Conservation (phyloP, 2,329 filamentous ascomycete species). For the Aspergillus pseudoglaucus region DNA sequence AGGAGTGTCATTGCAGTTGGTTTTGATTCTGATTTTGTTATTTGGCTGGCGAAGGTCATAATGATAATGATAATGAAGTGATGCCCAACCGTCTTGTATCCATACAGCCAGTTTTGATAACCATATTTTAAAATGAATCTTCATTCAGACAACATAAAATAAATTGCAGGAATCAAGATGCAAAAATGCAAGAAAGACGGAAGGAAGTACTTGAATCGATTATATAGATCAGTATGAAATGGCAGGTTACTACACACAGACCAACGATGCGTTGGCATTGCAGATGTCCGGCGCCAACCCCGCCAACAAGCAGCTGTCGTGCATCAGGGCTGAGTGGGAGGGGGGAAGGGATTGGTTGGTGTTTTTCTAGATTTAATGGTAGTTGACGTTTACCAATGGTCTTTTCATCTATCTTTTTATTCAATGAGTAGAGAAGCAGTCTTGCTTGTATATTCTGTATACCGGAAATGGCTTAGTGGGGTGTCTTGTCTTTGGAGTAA, state of each 20-base stretch:
- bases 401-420: too few relatives aligned
- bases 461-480: too few relatives aligned
- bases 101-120: neutral
- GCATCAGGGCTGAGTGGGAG: neutral
- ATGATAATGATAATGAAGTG: too few relatives aligned
- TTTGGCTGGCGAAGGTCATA: too few relatives aligned
- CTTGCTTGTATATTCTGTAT: too few relatives aligned
- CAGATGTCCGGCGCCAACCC: conserved; percentile 9
- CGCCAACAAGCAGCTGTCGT: neutral
- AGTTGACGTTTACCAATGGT: neutral
- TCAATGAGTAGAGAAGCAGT: too few relatives aligned
- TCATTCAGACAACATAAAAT: too few relatives aligned
- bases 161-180: too few relatives aligned
- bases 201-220: neutral
- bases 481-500: too few relatives aligned
- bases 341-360: neutral
- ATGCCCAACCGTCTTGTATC: neutral
- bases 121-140: too few relatives aligned
- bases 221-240: conserved; percentile 3
- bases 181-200: neutral
- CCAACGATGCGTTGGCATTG: conserved; percentile 26
- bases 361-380: neutral
- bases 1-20: too few relatives aligned
- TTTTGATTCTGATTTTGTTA: too few relatives aligned
- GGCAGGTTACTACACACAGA: conserved; percentile 17